phyloP scores from a whole-genome alignment of 164 flowering plant genomes.

The Piper longum region DNA sequence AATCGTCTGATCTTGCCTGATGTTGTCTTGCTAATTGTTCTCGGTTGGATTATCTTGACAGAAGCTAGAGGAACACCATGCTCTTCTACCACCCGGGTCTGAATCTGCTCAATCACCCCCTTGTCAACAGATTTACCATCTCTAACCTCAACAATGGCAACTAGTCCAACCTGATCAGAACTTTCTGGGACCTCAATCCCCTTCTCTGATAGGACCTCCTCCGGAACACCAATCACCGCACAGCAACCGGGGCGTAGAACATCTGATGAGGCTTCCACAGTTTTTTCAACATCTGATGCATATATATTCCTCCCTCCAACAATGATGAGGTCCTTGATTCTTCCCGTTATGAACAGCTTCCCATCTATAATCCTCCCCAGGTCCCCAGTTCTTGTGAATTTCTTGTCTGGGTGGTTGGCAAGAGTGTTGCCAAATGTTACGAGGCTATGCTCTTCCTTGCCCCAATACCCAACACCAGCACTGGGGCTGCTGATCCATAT shows the following conservation, averaged over 20 bases:
- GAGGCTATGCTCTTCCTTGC: conserved; percentile 39
- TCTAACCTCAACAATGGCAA: conserved; percentile 64
- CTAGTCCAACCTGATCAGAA: conserved; percentile 66
- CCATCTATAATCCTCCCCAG: conserved; percentile 50
- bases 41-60: conserved; percentile 53
- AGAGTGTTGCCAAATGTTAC: conserved; percentile 44
- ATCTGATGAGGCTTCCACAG: conserved; percentile 58
- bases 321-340: conserved; percentile 73
- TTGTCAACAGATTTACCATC: conserved; percentile 41
- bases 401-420: conserved; percentile 25
- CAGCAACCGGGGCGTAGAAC: conserved; percentile 66
- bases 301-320: conserved; percentile 72
- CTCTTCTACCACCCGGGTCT: conserved; percentile 53
- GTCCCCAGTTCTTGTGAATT: conserved; percentile 58
- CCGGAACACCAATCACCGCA: conserved; percentile 75
- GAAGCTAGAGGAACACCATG: conserved; percentile 55
- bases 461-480: conserved; percentile 81
- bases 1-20: conserved; percentile 74
- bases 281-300: conserved; percentile 71
- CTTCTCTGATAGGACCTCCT: conserved; percentile 33
- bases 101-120: conserved; percentile 38
- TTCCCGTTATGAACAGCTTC: conserved; percentile 67
- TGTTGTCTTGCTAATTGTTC: conserved; percentile 62
- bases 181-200: conserved; percentile 47
- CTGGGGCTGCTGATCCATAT: conserved; percentile 83